phyloP scores from a whole-genome alignment of 1,284 basidiomycete genomes.

The Fomes fomentarius region DNA sequence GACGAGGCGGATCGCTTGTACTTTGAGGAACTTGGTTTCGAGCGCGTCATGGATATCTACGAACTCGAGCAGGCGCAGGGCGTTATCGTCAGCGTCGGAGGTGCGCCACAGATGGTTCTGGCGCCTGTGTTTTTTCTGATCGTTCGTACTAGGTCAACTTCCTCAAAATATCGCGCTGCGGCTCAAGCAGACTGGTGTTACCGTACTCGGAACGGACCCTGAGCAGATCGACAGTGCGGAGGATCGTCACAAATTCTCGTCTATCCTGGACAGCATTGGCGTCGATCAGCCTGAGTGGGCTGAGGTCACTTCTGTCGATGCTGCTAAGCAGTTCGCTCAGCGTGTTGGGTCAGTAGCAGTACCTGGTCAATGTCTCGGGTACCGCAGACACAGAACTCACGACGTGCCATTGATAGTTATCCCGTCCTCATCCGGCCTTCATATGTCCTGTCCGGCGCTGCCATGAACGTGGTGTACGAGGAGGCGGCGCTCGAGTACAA shows the following conservation, averaged over 20 bases:
- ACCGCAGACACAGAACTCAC: too few relatives aligned
- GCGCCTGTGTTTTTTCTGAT: not conserved
- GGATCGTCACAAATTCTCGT: conserved; percentile 99
- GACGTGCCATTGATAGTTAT: conserved; percentile 61
- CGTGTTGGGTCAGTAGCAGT: conserved; percentile 79
- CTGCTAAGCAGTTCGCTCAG: conserved; percentile 90
- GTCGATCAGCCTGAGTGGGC: conserved; percentile 98
- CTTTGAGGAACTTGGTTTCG: conserved; percentile 98
- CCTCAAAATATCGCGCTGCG: conserved; percentile 99
- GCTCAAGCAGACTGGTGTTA: conserved; percentile 89
- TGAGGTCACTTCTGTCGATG: conserved; percentile 87
- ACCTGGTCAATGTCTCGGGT: too few relatives aligned
- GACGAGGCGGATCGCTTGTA: conserved; percentile 99
- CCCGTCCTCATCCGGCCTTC: conserved; percentile 96
- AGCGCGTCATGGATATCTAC: conserved; percentile 99
- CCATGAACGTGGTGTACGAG: conserved; percentile 99
- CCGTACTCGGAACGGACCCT: conserved; percentile 96
- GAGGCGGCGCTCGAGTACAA: conserved; percentile 90
- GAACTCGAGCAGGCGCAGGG: conserved; percentile 93
- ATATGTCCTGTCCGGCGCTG: conserved; percentile 97
- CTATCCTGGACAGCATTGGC: conserved; percentile 91
- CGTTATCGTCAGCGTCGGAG: conserved; percentile 96
- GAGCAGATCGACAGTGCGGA: conserved; percentile 96
- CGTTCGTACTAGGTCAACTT: conserved; percentile 69
- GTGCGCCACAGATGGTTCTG: conserved; percentile 40